Evolutionary conservation across 192 early-diverging fungal species (phyloP).

Genomic region (Coemansia guatemalensis): DNA sequence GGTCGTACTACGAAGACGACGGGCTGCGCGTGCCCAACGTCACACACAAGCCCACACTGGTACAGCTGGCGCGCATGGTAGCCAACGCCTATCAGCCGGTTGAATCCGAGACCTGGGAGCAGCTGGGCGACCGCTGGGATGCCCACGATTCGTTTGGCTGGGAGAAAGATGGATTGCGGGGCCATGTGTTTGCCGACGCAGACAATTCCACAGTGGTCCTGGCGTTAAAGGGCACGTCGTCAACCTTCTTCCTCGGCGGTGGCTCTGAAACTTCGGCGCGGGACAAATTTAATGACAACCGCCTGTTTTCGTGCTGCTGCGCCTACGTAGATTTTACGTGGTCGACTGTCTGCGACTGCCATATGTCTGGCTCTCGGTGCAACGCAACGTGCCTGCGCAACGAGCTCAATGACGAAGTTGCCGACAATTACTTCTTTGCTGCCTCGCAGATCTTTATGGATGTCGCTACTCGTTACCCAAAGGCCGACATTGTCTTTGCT

Average conservation of each 20-base stretch:
- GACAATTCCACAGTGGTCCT: constrained; percentile 71
- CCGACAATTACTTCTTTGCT: constrained; percentile 52
- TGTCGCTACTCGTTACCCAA: constrained; percentile 64
- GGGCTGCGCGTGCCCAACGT: constrained; percentile 67
- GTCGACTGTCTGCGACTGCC: constrained; percentile 85
- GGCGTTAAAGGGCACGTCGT: constrained; percentile 85
- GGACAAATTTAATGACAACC: constrained; percentile 88
- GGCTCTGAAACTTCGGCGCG: constrained; percentile 68
- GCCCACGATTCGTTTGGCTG: constrained; percentile 72
- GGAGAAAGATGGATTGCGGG: constrained; percentile 72
- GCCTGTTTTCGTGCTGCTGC: constrained; percentile 96
- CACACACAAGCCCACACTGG: constrained; percentile 67
- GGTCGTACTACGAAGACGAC: constrained; percentile 52
- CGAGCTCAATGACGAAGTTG: constrained; percentile 58
- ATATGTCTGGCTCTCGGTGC: constrained; percentile 58
- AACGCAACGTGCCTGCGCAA: constrained; percentile 62
- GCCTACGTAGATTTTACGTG: constrained; percentile 78
- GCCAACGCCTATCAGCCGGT: constrained; percentile 80
- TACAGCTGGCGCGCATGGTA: constrained; percentile 76
- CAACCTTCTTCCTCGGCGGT: constrained; percentile 62
- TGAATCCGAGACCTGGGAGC: constrained; percentile 65
- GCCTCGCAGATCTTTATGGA: constrained; percentile 67
- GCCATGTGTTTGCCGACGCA: constrained; percentile 80
- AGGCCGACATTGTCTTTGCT: constrained; percentile 71
- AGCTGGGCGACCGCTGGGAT: constrained; percentile 64